phyloP scores from a whole-genome alignment of 108 stramenopile species.

The Cyclotella baltica region DNA sequence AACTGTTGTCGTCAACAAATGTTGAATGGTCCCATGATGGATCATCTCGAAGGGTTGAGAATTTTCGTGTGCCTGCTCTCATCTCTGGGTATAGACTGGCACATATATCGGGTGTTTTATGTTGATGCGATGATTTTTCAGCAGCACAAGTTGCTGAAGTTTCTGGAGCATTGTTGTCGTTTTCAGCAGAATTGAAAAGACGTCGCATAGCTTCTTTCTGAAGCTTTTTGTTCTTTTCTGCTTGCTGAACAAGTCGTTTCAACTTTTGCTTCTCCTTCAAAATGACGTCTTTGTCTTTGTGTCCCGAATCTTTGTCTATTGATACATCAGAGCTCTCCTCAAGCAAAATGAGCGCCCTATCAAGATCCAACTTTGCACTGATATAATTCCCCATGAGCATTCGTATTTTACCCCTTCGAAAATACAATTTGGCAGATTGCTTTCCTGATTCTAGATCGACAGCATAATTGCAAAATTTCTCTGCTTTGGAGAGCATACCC shows the following conservation, averaged over 20 bases:
- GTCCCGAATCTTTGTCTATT: constrained; percentile 4
- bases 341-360: constrained; percentile 46
- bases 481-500: constrained; percentile 78
- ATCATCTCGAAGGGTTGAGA: constrained; percentile 16
- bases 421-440: constrained; percentile 64
- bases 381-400: constrained; percentile 72
- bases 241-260: constrained; percentile 21
- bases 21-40: constrained; percentile 6
- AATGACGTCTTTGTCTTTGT: constrained; percentile 31
- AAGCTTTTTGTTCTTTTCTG: constrained; percentile 33
- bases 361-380: constrained; percentile 61
- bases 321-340: constrained; percentile 6
- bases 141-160: not conserved
- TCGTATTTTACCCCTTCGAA: constrained; percentile 75
- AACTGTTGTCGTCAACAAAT: not conserved
- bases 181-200: constrained; percentile 22
- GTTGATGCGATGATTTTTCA: not conserved
- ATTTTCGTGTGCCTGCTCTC: constrained; percentile 6
- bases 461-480: constrained; percentile 79
- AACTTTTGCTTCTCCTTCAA: constrained; percentile 55
- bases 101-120: not conserved
- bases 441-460: constrained; percentile 48
- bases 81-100: constrained; percentile 44
- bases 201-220: constrained; percentile 52
- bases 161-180: not conserved